phyloP scores from a whole-genome alignment of 2,329 filamentous ascomycete genomes.

The Aureobasidium sp. region DNA sequence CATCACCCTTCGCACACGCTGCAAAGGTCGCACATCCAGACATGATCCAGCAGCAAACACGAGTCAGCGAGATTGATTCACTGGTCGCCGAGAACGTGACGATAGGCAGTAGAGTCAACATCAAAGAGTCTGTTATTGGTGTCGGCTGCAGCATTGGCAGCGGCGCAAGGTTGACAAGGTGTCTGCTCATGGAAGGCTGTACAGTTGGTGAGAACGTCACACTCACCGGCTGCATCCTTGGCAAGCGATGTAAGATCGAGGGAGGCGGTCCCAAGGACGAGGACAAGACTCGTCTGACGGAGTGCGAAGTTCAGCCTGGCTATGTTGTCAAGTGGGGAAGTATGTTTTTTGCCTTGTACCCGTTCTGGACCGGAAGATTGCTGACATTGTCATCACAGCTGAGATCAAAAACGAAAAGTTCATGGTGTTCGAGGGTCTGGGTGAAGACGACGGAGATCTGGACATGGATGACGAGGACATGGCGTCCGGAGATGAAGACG shows the following conservation, averaged over 20 bases:
- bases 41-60: slow-evolving; percentile 69
- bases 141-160: slow-evolving; percentile 78
- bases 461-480: slow-evolving; percentile 17
- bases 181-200: slow-evolving; percentile 86
- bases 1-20: slow-evolving; percentile 68
- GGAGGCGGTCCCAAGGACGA: slow-evolving; percentile 51
- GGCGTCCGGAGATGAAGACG: not conserved
- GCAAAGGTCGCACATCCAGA: slow-evolving; percentile 77
- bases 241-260: slow-evolving; percentile 73
- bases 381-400: slow-evolving; percentile 21
- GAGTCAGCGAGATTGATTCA: slow-evolving; percentile 72
- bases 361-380: not conserved
- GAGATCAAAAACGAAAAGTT: slow-evolving; percentile 56
- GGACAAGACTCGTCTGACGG: slow-evolving; percentile 54
- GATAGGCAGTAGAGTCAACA: slow-evolving; percentile 79
- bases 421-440: slow-evolving; percentile 41
- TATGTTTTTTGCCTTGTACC: slow-evolving; percentile 18
- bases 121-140: slow-evolving; percentile 87
- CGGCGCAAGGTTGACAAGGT: slow-evolving; percentile 79
- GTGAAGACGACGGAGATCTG: slow-evolving; percentile 20
- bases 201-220: slow-evolving; percentile 77
- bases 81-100: slow-evolving; percentile 83
- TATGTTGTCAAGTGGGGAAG: slow-evolving; percentile 76
- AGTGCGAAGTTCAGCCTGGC: slow-evolving; percentile 84
- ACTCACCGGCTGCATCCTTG: slow-evolving; percentile 79